Evolutionary conservation across 2,329 filamentous ascomycete species (phyloP).

Genomic region (Claviceps quebecensis): DNA sequence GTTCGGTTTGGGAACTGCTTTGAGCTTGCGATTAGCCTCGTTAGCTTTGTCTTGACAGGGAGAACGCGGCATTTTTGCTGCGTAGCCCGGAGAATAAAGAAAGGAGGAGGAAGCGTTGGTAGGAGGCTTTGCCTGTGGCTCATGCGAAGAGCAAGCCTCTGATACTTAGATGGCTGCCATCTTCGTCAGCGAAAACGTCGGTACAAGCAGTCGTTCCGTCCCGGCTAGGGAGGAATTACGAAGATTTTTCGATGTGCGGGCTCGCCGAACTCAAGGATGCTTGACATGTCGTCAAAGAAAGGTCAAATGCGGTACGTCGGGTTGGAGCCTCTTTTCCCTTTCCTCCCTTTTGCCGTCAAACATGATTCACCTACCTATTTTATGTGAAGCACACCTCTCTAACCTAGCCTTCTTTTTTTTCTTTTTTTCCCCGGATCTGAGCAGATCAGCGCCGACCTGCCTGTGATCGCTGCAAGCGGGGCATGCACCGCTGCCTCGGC

Average conservation of each 20-base stretch:
- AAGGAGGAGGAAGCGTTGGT: background rate
- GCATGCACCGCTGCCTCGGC: conserved; percentile 4
- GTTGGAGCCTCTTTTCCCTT: background rate
- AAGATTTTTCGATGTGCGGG: conserved; percentile 4
- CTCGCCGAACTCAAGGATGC: conserved; percentile 2
- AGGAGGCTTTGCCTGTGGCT: background rate
- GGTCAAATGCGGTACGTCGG: conserved; percentile 4
- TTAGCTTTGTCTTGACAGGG: too few relatives aligned
- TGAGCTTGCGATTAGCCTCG: background rate
- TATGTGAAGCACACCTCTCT: background rate
- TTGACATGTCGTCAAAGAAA: conserved; percentile 5
- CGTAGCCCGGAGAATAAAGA: background rate
- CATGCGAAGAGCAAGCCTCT: background rate
- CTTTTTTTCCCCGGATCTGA: background rate
- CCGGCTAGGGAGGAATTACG: conserved; percentile 2
- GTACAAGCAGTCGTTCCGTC: conserved; percentile 1
- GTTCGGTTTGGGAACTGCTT: background rate
- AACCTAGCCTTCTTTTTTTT: background rate
- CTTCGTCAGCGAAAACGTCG: background rate
- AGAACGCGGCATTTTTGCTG: too few relatives aligned
- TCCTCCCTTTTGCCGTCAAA: background rate
- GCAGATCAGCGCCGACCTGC: conserved; percentile 3
- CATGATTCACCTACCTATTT: background rate
- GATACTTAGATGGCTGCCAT: background rate
- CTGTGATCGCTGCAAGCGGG: conserved; percentile 3